Evolutionary conservation across 2,329 filamentous ascomycete genomes (phyloP).

Genomic region (Rhexocercosporidium sp.): DNA sequence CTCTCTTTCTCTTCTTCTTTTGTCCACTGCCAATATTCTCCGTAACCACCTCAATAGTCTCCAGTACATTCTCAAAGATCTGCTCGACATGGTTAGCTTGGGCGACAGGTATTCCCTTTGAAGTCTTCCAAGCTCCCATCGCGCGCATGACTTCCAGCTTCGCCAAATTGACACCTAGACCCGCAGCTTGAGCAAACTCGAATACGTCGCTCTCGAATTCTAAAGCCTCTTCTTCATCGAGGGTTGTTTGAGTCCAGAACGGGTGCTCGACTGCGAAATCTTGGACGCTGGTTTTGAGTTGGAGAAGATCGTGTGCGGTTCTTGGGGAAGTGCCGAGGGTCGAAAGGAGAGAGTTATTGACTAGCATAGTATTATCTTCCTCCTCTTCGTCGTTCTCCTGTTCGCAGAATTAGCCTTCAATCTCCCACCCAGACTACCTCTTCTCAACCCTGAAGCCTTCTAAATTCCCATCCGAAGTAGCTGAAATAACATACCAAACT

Average conservation of each 20-base stretch:
- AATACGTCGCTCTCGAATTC: slow-evolving; percentile 27
- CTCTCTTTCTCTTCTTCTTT: slow-evolving; percentile 18
- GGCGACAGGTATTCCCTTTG: slow-evolving; percentile 3
- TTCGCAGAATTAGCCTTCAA: slow-evolving; percentile 6
- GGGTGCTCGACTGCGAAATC: slow-evolving; percentile 24
- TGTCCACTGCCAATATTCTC: neutral
- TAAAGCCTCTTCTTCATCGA: slow-evolving; percentile 11
- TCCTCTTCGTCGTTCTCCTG: slow-evolving; percentile 10
- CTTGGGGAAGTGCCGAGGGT: neutral
- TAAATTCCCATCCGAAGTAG: neutral
- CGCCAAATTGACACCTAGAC: slow-evolving; percentile 17
- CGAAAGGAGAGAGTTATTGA: neutral
- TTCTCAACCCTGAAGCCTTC: neutral
- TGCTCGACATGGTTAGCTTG: neutral
- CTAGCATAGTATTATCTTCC: neutral
- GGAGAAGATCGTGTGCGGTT: slow-evolving; percentile 18
- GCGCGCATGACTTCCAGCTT: slow-evolving; percentile 20
- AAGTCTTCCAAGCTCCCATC: slow-evolving; percentile 16
- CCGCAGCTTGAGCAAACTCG: slow-evolving; percentile 21
- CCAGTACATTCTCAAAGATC: neutral
- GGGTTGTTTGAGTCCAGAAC: slow-evolving; percentile 7
- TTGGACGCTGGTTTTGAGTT: slow-evolving; percentile 20
- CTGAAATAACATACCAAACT: neutral
- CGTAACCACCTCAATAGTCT: slow-evolving; percentile 4
- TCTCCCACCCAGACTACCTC: neutral